A percentile compares a stretch with the other conserved stretches of the same genome.
Conservation (phyloP, 83 land plant species). For the Picea mariana region DNA sequence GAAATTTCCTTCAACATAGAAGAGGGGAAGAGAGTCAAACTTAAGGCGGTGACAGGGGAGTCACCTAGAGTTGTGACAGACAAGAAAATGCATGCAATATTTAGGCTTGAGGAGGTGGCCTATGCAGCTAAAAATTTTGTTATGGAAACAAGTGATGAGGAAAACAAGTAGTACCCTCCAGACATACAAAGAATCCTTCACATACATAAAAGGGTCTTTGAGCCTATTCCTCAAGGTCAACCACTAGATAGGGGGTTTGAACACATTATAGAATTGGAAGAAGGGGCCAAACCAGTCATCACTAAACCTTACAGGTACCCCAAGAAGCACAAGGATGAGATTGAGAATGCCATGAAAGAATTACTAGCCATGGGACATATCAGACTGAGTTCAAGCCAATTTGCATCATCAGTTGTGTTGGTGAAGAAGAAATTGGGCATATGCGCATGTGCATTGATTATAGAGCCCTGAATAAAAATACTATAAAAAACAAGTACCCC, state of each 20-base stretch:
- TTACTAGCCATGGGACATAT: background rate
- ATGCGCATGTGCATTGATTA: constrained; percentile 22
- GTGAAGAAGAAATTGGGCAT: constrained; percentile 22
- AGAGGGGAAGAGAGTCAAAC: no score
- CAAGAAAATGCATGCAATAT: no score
- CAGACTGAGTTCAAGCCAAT: constrained; percentile 10
- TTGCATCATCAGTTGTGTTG: constrained; percentile 10
- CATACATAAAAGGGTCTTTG: no score
- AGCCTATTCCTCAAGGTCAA: background rate
- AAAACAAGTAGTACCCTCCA: no score
- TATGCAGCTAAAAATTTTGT: no score
- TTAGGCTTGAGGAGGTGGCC: no score
- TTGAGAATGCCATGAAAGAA: background rate
- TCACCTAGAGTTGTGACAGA: no score
- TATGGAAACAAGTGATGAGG: no score
- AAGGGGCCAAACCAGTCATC: background rate
- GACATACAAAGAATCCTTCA: no score
- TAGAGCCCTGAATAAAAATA: constrained; percentile 14
- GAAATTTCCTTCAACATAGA: no score
- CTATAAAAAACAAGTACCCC: constrained; percentile 15
- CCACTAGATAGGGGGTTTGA: background rate
- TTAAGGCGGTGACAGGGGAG: no score
- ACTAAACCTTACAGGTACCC: background rate
- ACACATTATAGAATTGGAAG: background rate
- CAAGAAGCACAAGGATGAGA: background rate